phyloP scores from a whole-genome alignment of 2,329 filamentous ascomycete genomes.

The Trichoderma citrinoviride region DNA sequence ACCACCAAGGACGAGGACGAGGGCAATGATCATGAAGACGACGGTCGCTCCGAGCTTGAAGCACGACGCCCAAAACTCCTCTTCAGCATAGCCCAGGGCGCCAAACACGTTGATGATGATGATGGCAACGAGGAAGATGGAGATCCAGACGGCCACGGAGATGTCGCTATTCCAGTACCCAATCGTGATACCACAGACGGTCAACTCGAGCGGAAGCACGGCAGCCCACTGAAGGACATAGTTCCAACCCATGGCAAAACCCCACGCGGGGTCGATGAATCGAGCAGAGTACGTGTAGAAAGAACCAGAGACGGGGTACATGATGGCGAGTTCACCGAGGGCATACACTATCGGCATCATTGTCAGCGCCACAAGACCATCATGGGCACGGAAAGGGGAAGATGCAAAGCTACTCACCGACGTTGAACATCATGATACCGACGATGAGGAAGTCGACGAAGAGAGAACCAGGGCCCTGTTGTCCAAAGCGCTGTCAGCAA shows the following conservation, averaged over 20 bases:
- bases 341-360: slow-evolving; percentile 44
- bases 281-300: slow-evolving; percentile 59
- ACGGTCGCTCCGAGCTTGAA: slow-evolving; percentile 50
- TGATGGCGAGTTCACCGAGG: slow-evolving; percentile 56
- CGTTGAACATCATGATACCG: slow-evolving; percentile 54
- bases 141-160: slow-evolving; percentile 34
- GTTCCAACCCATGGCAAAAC: slow-evolving; percentile 53
- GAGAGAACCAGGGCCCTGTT: slow-evolving; percentile 35
- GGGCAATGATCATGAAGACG: slow-evolving; percentile 52
- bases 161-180: slow-evolving; percentile 48
- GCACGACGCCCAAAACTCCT: slow-evolving; percentile 38
- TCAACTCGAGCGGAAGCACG: slow-evolving; percentile 48
- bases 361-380: not conserved
- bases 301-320: slow-evolving; percentile 58
- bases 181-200: slow-evolving; percentile 51
- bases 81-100: slow-evolving; percentile 37
- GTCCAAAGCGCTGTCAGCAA: not conserved
- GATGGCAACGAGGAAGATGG: slow-evolving; percentile 35
- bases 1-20: slow-evolving; percentile 55
- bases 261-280: slow-evolving; percentile 59
- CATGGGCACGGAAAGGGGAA: too few species aligned
- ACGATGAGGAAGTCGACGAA: slow-evolving; percentile 47
- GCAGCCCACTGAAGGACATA: slow-evolving; percentile 49
- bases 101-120: slow-evolving; percentile 47
- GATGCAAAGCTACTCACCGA: slow-evolving; percentile 29